phyloP scores from a whole-genome alignment of 371 early-diverging fungal species.

The Apophysomyces variabilis region DNA sequence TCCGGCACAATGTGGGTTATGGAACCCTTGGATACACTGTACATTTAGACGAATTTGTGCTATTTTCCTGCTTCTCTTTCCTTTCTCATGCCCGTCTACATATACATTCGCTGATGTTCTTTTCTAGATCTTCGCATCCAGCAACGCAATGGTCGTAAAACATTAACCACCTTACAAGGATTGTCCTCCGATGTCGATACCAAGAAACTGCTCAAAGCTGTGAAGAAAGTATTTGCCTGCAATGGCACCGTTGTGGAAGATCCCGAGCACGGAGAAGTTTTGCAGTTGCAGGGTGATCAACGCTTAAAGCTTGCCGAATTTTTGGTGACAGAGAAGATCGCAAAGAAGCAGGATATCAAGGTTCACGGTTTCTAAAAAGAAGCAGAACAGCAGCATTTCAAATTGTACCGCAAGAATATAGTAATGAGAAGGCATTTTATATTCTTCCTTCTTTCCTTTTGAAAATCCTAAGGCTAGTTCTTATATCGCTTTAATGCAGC shows the following conservation, averaged over 20 bases:
- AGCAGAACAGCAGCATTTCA: background rate
- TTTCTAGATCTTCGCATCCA: conserved; percentile 91
- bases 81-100: background rate
- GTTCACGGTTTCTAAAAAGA: conserved; percentile 90
- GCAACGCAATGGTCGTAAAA: conserved; percentile 97
- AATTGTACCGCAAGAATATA: conserved; percentile 4
- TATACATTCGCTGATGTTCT: conserved; percentile 5
- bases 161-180: conserved; percentile 93
- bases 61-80: background rate
- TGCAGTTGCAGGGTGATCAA: conserved; percentile 97
- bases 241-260: conserved; percentile 94
- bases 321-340: conserved; percentile 75
- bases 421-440: background rate
- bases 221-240: conserved; percentile 96
- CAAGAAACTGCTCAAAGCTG: conserved; percentile 89
- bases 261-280: conserved; percentile 87
- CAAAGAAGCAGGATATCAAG: conserved; percentile 83
- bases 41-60: background rate
- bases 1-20: conserved; percentile 14
- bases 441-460: background rate
- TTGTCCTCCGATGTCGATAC: conserved; percentile 84
- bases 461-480: background rate
- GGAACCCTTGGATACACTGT: background rate
- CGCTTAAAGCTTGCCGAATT: conserved; percentile 82
- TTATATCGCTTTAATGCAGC: background rate